Evolutionary conservation across 192 early-diverging fungal genomes (phyloP).

Genomic region (Backusella psychrophila): DNA sequence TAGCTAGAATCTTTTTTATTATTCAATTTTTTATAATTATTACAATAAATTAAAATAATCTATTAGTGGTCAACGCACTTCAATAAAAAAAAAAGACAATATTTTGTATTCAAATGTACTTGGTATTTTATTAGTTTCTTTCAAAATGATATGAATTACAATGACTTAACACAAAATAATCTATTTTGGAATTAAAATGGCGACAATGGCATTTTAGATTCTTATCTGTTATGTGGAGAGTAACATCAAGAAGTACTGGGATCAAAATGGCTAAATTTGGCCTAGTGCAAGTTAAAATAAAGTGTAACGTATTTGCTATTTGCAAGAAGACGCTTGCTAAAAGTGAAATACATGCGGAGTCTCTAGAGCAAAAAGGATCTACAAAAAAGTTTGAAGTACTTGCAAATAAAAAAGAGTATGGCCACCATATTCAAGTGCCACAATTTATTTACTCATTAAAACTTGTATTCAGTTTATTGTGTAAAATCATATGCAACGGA

Average conservation of each 20-base stretch:
- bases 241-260: slow-evolving; percentile 1
- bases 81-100: background rate
- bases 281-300: background rate
- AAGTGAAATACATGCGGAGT: background rate
- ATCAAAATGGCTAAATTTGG: background rate
- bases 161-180: background rate
- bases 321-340: background rate
- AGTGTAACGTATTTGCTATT: background rate
- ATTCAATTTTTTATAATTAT: background rate
- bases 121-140: background rate
- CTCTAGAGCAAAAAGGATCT: background rate
- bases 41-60: background rate
- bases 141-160: background rate
- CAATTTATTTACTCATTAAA: background rate
- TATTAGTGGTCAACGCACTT: background rate
- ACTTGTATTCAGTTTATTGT: background rate
- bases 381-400: background rate
- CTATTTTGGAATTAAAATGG: background rate
- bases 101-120: background rate
- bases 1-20: background rate
- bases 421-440: background rate
- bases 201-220: background rate
- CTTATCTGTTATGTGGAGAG: background rate
- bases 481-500: background rate
- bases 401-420: background rate